A percentile compares a stretch with the other conserved stretches of the same genome.
Conservation (phyloP, 2,329 filamentous ascomycete species). For the Cordyceps cateniannulata region DNA sequence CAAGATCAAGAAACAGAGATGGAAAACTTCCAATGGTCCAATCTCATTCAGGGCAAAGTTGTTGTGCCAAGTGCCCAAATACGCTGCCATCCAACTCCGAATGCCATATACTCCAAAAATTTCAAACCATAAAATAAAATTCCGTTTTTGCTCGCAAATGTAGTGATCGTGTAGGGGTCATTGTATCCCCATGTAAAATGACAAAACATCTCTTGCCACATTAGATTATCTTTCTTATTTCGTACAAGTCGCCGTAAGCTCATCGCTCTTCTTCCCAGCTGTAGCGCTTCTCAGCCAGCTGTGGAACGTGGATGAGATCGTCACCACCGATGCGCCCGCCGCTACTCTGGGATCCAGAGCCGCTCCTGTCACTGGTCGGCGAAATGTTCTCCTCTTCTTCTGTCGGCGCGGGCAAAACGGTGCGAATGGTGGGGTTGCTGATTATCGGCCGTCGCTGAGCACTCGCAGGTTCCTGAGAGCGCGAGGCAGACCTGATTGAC, state of each 20-base stretch:
- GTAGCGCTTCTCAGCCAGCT: constrained; percentile 42
- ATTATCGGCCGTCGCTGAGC: constrained; percentile 6
- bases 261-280: constrained; percentile 41
- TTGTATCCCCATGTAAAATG: background rate
- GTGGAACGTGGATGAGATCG: constrained; percentile 46
- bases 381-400: background rate
- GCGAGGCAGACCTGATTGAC: constrained; percentile 15
- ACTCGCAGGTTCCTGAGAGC: background rate
- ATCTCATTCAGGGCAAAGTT: background rate
- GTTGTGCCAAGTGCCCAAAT: background rate
- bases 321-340: constrained; percentile 38
- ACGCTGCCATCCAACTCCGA: constrained; percentile 7
- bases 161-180: background rate
- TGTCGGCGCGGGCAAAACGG: background rate
- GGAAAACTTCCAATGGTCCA: background rate
- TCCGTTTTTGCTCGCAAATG: background rate
- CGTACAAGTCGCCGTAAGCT: background rate
- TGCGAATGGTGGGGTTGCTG: background rate
- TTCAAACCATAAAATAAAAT: background rate
- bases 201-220: background rate
- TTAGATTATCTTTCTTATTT: background rate
- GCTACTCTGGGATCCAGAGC: constrained; percentile 20
- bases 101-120: constrained; percentile 1
- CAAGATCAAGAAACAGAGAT: background rate
- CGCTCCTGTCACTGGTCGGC: background rate